phyloP scores from a whole-genome alignment of 495 filamentous ascomycete species.

The Friedmanniomyces endolithicus region DNA sequence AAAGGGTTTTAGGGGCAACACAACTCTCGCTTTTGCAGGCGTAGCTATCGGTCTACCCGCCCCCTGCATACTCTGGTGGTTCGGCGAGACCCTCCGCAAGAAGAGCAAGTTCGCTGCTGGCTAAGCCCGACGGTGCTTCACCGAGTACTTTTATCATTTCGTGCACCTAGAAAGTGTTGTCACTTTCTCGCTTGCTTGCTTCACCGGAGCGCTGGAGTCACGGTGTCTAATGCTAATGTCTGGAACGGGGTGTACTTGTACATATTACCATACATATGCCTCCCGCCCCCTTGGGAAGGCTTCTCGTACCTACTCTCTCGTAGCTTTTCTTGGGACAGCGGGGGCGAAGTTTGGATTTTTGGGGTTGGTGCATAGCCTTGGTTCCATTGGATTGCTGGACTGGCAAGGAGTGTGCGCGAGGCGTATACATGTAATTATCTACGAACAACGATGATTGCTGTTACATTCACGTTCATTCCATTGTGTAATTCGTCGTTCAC shows the following conservation, averaged over 20 bases:
- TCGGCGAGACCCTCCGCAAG: slow-evolving; percentile 36
- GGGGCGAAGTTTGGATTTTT: background rate
- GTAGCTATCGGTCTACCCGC: slow-evolving; percentile 46
- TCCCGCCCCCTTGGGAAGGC: background rate
- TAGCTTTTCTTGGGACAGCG: background rate
- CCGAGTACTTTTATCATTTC: background rate
- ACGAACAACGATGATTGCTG: background rate
- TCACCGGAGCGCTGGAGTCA: background rate
- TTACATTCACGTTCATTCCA: too few species aligned
- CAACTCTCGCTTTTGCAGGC: slow-evolving; percentile 43
- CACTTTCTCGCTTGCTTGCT: background rate
- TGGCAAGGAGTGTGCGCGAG: too few species aligned
- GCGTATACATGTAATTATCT: background rate
- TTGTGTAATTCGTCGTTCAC: too few species aligned
- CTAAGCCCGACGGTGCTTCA: background rate
- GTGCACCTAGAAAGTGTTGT: background rate
- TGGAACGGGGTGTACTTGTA: background rate
- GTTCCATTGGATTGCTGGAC: too few species aligned
- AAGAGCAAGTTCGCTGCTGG: slow-evolving; percentile 57
- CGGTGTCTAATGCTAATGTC: background rate
- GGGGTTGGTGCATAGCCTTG: background rate
- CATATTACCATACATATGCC: background rate
- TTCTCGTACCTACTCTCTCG: background rate
- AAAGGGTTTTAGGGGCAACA: slow-evolving; percentile 39
- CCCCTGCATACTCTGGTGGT: slow-evolving; percentile 50